phyloP scores from a whole-genome alignment of 768 basidiomycete genomes.

The Tricholoma flavovirens region DNA sequence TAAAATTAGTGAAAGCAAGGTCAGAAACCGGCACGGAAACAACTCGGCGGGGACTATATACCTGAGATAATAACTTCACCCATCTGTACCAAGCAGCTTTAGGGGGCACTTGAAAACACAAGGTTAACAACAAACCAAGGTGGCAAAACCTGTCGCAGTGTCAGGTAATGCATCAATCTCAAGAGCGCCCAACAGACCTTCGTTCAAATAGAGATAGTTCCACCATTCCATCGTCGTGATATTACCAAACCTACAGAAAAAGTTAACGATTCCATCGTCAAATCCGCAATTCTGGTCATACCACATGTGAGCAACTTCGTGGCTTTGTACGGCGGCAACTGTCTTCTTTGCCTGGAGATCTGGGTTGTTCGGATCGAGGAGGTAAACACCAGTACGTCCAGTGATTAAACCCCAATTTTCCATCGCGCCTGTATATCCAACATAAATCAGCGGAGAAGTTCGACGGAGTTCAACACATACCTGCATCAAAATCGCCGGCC shows the following conservation, averaged over 20 bases:
- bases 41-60: constrained; percentile 22
- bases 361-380: constrained; percentile 69
- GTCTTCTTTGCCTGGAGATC: constrained; percentile 71
- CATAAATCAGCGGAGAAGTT: not conserved
- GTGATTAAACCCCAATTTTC: constrained; percentile 95
- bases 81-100: constrained; percentile 41
- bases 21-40: constrained; percentile 1
- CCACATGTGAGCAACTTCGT: constrained; percentile 87
- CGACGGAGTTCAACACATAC: constrained; percentile 23
- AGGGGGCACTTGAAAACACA: not conserved
- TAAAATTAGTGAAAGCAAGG: constrained; percentile 15
- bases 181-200: constrained; percentile 37
- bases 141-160: constrained; percentile 62
- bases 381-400: constrained; percentile 74
- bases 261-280: not conserved
- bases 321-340: constrained; percentile 71
- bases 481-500: constrained; percentile 87
- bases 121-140: constrained; percentile 45
- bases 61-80: constrained; percentile 83
- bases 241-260: constrained; percentile 68
- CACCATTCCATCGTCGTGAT: constrained; percentile 95
- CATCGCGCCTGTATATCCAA: constrained; percentile 56
- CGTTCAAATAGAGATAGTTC: constrained; percentile 79
- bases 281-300: constrained; percentile 19
- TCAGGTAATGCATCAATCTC: not conserved